A percentile compares a stretch with the other conserved stretches of the same genome.
Evolutionary conservation across 306 rosid genomes (phyloP).

Genomic region (Rosa multiflora): DNA sequence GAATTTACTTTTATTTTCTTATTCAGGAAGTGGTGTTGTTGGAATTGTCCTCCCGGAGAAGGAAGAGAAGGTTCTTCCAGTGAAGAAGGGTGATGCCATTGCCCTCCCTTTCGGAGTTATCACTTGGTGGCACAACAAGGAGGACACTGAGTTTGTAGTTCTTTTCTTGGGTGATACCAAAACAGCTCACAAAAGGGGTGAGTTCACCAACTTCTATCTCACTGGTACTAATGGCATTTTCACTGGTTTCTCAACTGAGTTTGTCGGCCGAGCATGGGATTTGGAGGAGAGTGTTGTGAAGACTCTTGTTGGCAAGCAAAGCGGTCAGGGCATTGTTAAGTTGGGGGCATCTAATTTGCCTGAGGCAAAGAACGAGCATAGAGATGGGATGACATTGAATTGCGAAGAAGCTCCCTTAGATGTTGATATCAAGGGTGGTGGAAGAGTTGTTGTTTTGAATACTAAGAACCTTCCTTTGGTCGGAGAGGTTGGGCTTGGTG

Average conservation of each 20-base stretch:
- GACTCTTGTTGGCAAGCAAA: slow-evolving; percentile 53
- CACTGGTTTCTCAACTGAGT: slow-evolving; percentile 69
- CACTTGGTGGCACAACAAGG: slow-evolving; percentile 82
- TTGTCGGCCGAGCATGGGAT: slow-evolving; percentile 81
- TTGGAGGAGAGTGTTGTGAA: slow-evolving; percentile 49
- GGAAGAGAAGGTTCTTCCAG: slow-evolving; percentile 71
- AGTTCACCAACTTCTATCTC: slow-evolving; percentile 69
- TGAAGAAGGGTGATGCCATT: slow-evolving; percentile 81
- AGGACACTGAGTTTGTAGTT: slow-evolving; percentile 62
- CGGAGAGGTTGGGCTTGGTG: slow-evolving; percentile 75
- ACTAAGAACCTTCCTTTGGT: slow-evolving; percentile 81
- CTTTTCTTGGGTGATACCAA: slow-evolving; percentile 77
- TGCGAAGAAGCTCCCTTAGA: slow-evolving; percentile 79
- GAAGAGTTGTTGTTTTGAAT: slow-evolving; percentile 77
- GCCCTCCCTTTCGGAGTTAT: slow-evolving; percentile 85
- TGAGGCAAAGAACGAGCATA: slow-evolving; percentile 49
- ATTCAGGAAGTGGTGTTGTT: slow-evolving; percentile 56
- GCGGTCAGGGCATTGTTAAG: slow-evolving; percentile 57
- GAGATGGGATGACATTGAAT: slow-evolving; percentile 67
- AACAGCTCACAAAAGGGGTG: slow-evolving; percentile 77
- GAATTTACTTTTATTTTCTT: not conserved
- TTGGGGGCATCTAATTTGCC: slow-evolving; percentile 44
- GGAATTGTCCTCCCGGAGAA: slow-evolving; percentile 71
- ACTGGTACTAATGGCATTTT: slow-evolving; percentile 72
- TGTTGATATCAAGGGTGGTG: slow-evolving; percentile 69